phyloP scores from a whole-genome alignment of 345 rosid species.

The Citrus maxima region DNA sequence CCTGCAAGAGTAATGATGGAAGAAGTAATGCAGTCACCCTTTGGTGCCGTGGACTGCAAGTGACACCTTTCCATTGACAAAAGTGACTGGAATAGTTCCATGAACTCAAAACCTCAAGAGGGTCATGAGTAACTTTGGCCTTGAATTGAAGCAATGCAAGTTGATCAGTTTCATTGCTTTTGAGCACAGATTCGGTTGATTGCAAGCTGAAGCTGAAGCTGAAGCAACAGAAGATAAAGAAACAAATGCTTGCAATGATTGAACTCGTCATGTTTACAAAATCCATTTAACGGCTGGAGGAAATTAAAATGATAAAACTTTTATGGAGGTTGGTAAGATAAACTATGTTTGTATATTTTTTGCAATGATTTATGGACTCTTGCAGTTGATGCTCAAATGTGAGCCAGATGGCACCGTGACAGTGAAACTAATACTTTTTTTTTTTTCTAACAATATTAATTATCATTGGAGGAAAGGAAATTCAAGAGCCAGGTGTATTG shows the following conservation, averaged over 20 bases:
- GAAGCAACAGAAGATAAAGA: neutral
- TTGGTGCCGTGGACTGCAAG: neutral
- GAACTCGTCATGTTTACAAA: neutral
- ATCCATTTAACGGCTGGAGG: neutral
- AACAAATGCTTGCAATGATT: neutral
- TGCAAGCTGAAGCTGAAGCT: neutral
- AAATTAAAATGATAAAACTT: no score
- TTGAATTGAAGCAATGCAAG: slow-evolving; percentile 2
- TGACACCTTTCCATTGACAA: neutral
- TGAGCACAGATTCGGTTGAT: neutral
- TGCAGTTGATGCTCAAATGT: no score
- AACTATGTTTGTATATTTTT: no score
- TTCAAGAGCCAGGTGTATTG: no score
- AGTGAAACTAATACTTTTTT: no score
- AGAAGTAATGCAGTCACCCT: neutral
- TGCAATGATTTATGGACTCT: no score
- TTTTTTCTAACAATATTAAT: no score
- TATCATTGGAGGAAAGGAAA: no score
- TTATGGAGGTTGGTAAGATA: no score
- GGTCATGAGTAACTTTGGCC: neutral
- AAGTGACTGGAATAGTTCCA: neutral
- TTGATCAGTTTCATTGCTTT: neutral
- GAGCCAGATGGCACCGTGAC: no score
- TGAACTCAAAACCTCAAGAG: neutral
- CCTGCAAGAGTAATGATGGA: neutral